Evolutionary conservation across 169 alveolate species (phyloP), one percentile per base, ranked within the genome.

Genomic region (Cryptosporidium xiaoi): DNA sequence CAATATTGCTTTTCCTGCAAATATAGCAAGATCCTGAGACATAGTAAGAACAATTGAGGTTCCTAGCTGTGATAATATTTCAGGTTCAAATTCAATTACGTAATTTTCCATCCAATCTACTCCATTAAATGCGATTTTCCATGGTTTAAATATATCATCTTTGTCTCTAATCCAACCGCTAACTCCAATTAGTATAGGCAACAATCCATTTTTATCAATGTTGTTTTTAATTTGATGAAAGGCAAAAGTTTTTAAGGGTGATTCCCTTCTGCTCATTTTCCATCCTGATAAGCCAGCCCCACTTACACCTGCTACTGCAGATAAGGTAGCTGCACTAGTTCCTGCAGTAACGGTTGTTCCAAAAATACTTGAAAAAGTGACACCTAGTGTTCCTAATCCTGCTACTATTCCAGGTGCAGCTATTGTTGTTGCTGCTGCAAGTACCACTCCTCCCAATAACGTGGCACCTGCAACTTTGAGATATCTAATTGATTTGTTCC

Each of bases 191-290:
- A 77, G 24, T 27, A 77, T 77, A 2, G 87, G 87, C 13, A 77
- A 64, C 40, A 77, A 71, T 13, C 87, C 87, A 24, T 27, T 27
- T 62, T 77, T 62, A 24, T 31, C 44, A 34, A 46, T 60, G 13
- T 62, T 60, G 12, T 62, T 24, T 8, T 31, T 33, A 44, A 77
- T 33, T 60, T 77, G 77, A 34, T 77, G 87, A 46, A 77, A 77
- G 10, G 18, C 20, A 60, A 77, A 77, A 24, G 40, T 46, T 62
- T 77, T 24, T 20, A 77, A 31, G 24, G 87, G 87, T n/a, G 87
- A 77, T 29, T 77, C 87, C 20, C 87, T 77, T 77, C 87, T 77
- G 48, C 87, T 77, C 87, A 77, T 77, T 31, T 77, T 77, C 87
- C 87, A 77, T 16, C 87, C 87, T 44, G 87, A 77, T 13, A 77